Base-by-base conservation (phyloP, 192 early-diverging fungal genomes). In the Linnemannia zychae region DNA sequence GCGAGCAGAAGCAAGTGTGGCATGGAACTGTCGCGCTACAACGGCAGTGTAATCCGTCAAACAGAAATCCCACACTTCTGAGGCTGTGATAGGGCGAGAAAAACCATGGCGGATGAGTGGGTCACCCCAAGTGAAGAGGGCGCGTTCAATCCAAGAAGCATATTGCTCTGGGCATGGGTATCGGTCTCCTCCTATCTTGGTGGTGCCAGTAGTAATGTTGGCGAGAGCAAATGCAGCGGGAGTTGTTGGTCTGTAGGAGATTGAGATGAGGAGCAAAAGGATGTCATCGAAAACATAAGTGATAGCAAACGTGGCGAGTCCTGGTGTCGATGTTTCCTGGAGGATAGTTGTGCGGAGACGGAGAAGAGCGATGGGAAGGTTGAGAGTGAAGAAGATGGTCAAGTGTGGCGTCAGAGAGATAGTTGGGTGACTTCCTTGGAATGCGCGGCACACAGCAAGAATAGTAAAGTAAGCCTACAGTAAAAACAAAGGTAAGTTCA, bases 61-160 rank as follows among this genome's bases (percentile, higher is more conserved):
- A 46, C 76, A 67, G 73, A 84, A 84, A 53, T 84, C 82, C 82
- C 82, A 84, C n/a, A 84, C 78, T 16, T 84, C 82, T 12, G 78
- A 76, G 1, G 71, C 44, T 67, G 74, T 84, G 28, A 84, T 17
- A 7, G 67, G 24, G 3, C 53, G 76, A 2, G n/a, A 73, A 67
- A 67, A 84, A 9, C 82, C 82, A 24, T 68, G 76, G 11, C 40
- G 11, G 48, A 84, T 84, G 40, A 84, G 49, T 17, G 82, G 82
- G n/a, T 52, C 20, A 20, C 50, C 50, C 50, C 50, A 52, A 20
- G 50, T 52, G 50, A 52, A 52, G 50, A 52, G 22, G 50, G 50
- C 50, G 20, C 50, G 20, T 52, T 52, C 50, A 3, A 52, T 52
- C 50, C 50, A 52, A 20, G 50, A 52, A 20, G 50, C 50, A 20